A percentile compares a stretch with the other conserved stretches of the same genome.
Conservation (phyloP, 345 rosid genomes). For the Euphorbia tirucalli region DNA sequence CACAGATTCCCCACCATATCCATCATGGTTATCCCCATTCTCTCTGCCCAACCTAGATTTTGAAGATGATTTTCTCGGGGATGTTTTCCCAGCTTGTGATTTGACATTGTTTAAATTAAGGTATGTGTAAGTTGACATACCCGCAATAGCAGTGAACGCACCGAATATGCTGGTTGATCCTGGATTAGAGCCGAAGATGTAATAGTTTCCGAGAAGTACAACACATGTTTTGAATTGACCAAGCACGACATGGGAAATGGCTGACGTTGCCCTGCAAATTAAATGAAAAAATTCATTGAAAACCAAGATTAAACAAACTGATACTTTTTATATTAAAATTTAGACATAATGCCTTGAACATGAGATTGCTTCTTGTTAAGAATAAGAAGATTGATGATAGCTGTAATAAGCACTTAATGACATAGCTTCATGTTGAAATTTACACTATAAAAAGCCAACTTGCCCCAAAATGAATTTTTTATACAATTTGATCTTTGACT, state of each 20-base stretch:
- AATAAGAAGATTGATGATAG: too few relatives aligned
- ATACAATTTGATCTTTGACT: too few relatives aligned
- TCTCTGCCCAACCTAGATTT: constrained; percentile 53
- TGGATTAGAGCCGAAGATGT: constrained; percentile 61
- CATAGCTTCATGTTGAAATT: too few relatives aligned
- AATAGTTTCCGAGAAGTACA: constrained; percentile 60
- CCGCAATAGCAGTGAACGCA: constrained; percentile 62
- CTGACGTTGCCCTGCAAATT: constrained; percentile 64
- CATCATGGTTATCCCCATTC: constrained; percentile 36
- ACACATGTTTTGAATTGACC: constrained; percentile 83
- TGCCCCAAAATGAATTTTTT: too few relatives aligned
- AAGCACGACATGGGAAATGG: constrained; percentile 65
- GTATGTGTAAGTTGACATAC: constrained; percentile 61
- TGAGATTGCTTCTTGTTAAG: too few relatives aligned
- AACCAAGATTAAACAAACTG: not conserved
- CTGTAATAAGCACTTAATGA: too few relatives aligned
- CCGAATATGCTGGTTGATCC: constrained; percentile 57
- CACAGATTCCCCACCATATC: constrained; percentile 28
- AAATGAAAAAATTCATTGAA: not conserved
- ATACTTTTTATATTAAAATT: not conserved
- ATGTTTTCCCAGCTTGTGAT: constrained; percentile 38
- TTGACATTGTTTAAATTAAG: constrained; percentile 42
- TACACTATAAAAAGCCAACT: too few relatives aligned
- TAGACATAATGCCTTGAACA: too few relatives aligned
- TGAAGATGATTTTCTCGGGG: constrained; percentile 29